phyloP scores from a whole-genome alignment of 306 rosid species.

The Cotoneaster glaucophyllus region DNA sequence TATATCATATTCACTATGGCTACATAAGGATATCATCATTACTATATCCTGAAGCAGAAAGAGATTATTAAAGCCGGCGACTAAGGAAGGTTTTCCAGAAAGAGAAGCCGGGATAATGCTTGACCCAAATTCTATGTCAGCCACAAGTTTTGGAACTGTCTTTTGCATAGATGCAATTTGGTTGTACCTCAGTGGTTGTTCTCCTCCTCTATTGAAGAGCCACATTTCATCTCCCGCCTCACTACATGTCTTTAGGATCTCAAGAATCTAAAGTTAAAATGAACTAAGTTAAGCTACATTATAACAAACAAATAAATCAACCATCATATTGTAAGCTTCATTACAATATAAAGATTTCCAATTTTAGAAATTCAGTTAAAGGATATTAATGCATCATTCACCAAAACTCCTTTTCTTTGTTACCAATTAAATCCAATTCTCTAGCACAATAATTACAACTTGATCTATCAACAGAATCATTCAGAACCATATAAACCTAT shows the following conservation, averaged over 20 bases:
- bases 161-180: conserved; percentile 28
- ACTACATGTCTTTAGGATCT: conserved; percentile 54
- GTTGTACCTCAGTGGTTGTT: conserved; percentile 35
- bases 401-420: not conserved
- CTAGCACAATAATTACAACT: not conserved
- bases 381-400: not conserved
- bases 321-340: not conserved
- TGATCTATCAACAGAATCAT: not conserved
- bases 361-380: not conserved
- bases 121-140: conserved; percentile 51
- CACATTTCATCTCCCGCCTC: conserved; percentile 55
- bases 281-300: conserved; percentile 30
- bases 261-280: conserved; percentile 51
- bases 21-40: conserved; percentile 38
- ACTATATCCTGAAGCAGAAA: conserved; percentile 65
- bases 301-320: conserved; percentile 11
- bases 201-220: conserved; percentile 49
- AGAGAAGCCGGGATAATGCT: conserved; percentile 44
- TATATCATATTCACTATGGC: conserved; percentile 43
- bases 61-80: conserved; percentile 47
- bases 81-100: conserved; percentile 53
- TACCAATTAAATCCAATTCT: not conserved
- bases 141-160: conserved; percentile 27
- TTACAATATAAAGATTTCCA: not conserved
- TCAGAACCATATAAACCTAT: not conserved